A percentile compares a stretch with the other conserved stretches of the same genome.
phyloP scores from a whole-genome alignment of 805 yeast species.

The Brettanomyces naardenensis region DNA sequence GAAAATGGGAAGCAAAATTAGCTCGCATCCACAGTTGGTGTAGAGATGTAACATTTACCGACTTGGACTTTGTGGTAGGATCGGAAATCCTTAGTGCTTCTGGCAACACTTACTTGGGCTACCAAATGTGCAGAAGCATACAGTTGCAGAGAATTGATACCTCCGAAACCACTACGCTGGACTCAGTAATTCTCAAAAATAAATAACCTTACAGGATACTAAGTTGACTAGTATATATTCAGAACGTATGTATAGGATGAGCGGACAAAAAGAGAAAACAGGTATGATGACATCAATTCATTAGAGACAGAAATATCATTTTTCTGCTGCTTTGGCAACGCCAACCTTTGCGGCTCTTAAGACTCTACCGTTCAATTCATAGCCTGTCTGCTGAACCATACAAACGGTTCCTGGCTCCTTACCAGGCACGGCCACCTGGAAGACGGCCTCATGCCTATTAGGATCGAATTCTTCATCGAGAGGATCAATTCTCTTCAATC shows the following conservation, averaged over 20 bases:
- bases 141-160: not conserved
- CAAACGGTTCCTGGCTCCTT: conserved; percentile 90
- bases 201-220: too few species aligned
- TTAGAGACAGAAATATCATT: too few species aligned
- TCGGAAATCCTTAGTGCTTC: too few species aligned
- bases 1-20: too few species aligned
- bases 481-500: conserved; percentile 75
- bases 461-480: conserved; percentile 84
- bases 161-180: too few species aligned
- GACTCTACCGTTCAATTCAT: conserved; percentile 77
- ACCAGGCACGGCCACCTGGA: conserved; percentile 78
- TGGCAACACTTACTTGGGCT: too few species aligned
- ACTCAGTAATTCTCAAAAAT: too few species aligned
- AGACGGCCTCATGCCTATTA: conserved; percentile 86
- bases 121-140: not conserved
- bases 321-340: conserved; percentile 50
- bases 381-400: conserved; percentile 89
- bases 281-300: conserved; percentile 5
- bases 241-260: not conserved
- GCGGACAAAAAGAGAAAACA: not conserved
- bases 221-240: not conserved
- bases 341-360: conserved; percentile 96
- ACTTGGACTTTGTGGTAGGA: too few species aligned
- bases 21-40: too few species aligned
- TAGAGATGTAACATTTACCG: too few species aligned